Percentiles rank a stretch among this genome's conserved stretches.
Evolutionary conservation across 805 yeast genomes (phyloP).

Genomic region (Vanderwaltozyma yarrowii): DNA sequence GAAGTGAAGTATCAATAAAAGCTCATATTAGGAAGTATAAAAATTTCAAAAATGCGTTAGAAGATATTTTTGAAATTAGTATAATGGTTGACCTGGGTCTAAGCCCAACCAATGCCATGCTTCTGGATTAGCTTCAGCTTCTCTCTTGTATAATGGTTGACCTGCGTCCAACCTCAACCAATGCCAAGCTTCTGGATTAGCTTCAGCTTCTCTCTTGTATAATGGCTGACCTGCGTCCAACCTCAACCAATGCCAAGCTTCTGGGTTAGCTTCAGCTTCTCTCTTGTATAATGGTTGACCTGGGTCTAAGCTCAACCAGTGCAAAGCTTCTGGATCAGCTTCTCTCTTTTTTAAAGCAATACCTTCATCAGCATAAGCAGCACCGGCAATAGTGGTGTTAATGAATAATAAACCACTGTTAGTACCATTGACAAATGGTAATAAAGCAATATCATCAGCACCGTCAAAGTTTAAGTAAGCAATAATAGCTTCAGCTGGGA

Average conservation of each 20-base stretch:
- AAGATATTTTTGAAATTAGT: slow-evolving; percentile 1
- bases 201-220: slow-evolving; percentile 25
- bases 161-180: slow-evolving; percentile 20
- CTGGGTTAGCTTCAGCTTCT: slow-evolving; percentile 16
- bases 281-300: slow-evolving; percentile 25
- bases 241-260: slow-evolving; percentile 22
- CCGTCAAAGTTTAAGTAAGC: slow-evolving; percentile 23
- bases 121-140: slow-evolving; percentile 13
- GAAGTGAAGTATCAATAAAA: not conserved
- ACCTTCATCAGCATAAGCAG: slow-evolving; percentile 12
- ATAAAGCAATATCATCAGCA: slow-evolving; percentile 18
- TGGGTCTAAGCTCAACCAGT: slow-evolving; percentile 17
- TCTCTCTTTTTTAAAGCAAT: slow-evolving; percentile 15
- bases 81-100: slow-evolving; percentile 20
- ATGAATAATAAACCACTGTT: slow-evolving; percentile 22
- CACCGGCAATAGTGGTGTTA: slow-evolving; percentile 24
- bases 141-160: slow-evolving; percentile 16
- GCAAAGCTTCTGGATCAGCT: slow-evolving; percentile 26
- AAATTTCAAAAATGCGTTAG: too few species aligned
- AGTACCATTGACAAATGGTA: slow-evolving; percentile 24
- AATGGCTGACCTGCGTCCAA: slow-evolving; percentile 20
- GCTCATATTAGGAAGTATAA: not conserved
- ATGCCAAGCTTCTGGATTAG: slow-evolving; percentile 21
- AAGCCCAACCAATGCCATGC: slow-evolving; percentile 18
- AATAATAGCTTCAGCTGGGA: slow-evolving; percentile 26